These are phyloP conservation scores for Fusarium anguioides DNA, from an alignment of 2,329 filamentous ascomycete genomes.

Conservation along the genomic window DNA sequence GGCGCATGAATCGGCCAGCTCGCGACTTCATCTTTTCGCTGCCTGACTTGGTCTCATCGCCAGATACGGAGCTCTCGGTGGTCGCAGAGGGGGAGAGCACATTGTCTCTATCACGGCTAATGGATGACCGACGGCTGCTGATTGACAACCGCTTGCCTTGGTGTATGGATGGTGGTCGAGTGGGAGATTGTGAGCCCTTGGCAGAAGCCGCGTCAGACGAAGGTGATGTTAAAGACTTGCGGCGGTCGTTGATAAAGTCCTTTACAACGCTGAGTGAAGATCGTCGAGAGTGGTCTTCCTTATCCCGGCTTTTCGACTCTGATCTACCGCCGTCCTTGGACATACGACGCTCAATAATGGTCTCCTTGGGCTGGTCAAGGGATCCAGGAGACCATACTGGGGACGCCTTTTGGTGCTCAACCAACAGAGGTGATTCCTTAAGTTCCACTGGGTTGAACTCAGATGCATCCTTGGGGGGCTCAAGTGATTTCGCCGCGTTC, in stretches of 20 bases:
- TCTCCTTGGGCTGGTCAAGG: slow-evolving; percentile 54
- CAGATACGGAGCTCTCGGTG: slow-evolving; percentile 59
- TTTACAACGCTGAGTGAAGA: slow-evolving; percentile 70
- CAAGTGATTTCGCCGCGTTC: slow-evolving; percentile 54
- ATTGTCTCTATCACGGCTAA: slow-evolving; percentile 56
- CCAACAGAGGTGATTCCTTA: slow-evolving; percentile 68
- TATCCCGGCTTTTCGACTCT: slow-evolving; percentile 50
- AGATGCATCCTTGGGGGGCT: slow-evolving; percentile 54
- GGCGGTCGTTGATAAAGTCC: slow-evolving; percentile 70
- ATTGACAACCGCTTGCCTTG: slow-evolving; percentile 69
- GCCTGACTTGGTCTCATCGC: slow-evolving; percentile 58
- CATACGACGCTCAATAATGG: slow-evolving; percentile 60
- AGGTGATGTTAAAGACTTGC: slow-evolving; percentile 62
- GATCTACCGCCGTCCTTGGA: slow-evolving; percentile 55
- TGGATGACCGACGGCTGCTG: slow-evolving; percentile 68
- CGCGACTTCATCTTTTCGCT: slow-evolving; percentile 63
- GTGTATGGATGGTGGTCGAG: slow-evolving; percentile 60
- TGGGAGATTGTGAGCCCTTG: slow-evolving; percentile 56
- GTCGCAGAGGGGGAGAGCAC: slow-evolving; percentile 55
- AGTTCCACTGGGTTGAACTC: slow-evolving; percentile 64
- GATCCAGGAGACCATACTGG: slow-evolving; percentile 44
- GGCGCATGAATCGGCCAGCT: slow-evolving; percentile 68
- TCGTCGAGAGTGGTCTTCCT: slow-evolving; percentile 58
- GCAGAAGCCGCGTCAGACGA: slow-evolving; percentile 55
- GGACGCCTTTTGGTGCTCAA: slow-evolving; percentile 62